Percentiles rank a stretch among this genome's conserved stretches.
phyloP scores from a whole-genome alignment of 108 stramenopile genomes.

The Stephanodiscus triporus region DNA sequence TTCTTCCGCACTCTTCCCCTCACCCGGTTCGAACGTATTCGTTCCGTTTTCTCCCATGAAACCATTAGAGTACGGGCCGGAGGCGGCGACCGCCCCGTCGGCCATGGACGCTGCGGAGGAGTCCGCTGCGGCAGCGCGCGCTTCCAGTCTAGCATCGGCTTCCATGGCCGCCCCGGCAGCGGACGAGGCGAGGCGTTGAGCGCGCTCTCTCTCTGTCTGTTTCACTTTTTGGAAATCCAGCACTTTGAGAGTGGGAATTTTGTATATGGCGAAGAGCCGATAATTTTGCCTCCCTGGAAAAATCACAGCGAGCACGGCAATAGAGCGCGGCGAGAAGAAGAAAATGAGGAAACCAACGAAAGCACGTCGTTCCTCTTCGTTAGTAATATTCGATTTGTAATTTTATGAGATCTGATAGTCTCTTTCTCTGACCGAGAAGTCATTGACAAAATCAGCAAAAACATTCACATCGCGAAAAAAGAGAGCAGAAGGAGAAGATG shows the following conservation, averaged over 20 bases:
- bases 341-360: constrained; percentile 17
- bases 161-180: constrained; percentile 88
- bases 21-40: constrained; percentile 86
- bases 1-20: constrained; percentile 69
- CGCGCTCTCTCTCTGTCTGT: constrained; percentile 75
- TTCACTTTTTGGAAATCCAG: constrained; percentile 76
- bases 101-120: no score
- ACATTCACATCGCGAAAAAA: constrained; percentile 1
- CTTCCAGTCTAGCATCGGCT: constrained; percentile 73
- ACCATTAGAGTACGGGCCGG: no score
- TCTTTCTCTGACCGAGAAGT: constrained; percentile 29
- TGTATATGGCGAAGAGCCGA: constrained; percentile 66
- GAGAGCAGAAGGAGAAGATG: constrained; percentile 12
- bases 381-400: constrained; percentile 25
- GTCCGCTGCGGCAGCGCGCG: constrained; percentile 38
- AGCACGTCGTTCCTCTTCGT: constrained; percentile 32
- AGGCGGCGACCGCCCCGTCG: neutral
- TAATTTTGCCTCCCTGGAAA: constrained; percentile 81
- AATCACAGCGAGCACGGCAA: neutral
- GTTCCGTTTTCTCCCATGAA: constrained; percentile 16
- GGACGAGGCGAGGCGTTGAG: constrained; percentile 71
- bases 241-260: constrained; percentile 76
- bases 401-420: constrained; percentile 12
- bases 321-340: neutral
- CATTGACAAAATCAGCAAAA: constrained; percentile 33